Evolutionary conservation across 2,329 filamentous ascomycete species (phyloP), one percentile per base, ranked within the genome.

Genomic region (Dactylonectria macrodidyma): DNA sequence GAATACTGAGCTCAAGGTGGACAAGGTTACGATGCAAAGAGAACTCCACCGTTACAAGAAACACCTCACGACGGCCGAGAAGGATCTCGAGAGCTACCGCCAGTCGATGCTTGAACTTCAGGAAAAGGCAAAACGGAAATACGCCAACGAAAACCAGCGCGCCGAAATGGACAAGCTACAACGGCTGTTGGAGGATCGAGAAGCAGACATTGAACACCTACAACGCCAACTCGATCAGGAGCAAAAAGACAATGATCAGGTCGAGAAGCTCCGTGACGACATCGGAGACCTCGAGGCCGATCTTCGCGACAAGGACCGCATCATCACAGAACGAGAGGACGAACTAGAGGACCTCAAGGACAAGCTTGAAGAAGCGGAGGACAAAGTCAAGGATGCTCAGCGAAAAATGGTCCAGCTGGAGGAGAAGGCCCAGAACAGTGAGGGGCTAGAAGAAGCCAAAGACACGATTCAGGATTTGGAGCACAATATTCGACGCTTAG

Each of bases 1-100:
- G 81, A 99, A 99, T 78, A 97, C 96, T 4, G 95, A 97, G 72
- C 89, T 99, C 62, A 98, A 98, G 81, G 95, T 97, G 66, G 92
- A 96, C 82, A 94, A 94, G 78, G 90, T 97, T 67, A 95, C 94
- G 0, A 93, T 98, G 89, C 91, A 96, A 78, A 90, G 92, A 67
- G 96, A 99, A 75, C 87, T 99, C 19, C 90, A 93, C 73, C 91
- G 91, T 71, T 96, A 95, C 83, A 93, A 93, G 79, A 98, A 97
- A 79, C 92, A 92, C 47, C 85, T 99, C 11, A 89, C 89, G 22
- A 88, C 90, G 24, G 95, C 95, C 3, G 95, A 98, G 83, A 91
- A 91, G 71, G 94, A 98, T 68, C 87, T 98, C 3, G 95, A 97
- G 77, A 87, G 88, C 66, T 97, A 97, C 79, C 90, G 92, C 61